These are phyloP conservation scores for Marchantia paleacea DNA, from an alignment of 225 moss, liverwort and hornwort species.

Conservation along the genomic window DNA sequence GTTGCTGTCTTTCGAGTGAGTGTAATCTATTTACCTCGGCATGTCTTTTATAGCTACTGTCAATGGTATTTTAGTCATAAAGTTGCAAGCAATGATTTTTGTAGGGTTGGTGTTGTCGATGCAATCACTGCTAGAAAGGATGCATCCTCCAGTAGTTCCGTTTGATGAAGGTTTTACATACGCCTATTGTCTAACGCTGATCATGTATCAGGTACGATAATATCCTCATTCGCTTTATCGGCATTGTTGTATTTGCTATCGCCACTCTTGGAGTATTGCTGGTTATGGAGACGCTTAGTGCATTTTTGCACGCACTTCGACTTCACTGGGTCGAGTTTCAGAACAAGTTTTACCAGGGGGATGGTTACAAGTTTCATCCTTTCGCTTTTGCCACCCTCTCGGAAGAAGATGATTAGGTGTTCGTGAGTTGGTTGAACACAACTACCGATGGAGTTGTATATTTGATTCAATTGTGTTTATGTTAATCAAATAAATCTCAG, in stretches of 20 bases:
- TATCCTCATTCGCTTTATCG: slow-evolving; percentile 53
- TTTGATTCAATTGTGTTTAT: slow-evolving; percentile 13
- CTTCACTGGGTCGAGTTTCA: slow-evolving; percentile 98
- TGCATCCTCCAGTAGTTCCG: neutral
- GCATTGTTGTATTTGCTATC: slow-evolving; percentile 66
- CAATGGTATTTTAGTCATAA: neutral
- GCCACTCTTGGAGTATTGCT: slow-evolving; percentile 82
- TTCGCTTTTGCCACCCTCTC: slow-evolving; percentile 66
- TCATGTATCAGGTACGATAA: slow-evolving; percentile 60
- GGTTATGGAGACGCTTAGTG: slow-evolving; percentile 89
- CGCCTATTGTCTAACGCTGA: neutral
- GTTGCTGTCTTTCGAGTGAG: slow-evolving; percentile 67
- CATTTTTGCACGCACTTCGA: slow-evolving; percentile 86
- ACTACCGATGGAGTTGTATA: neutral
- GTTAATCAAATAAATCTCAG: neutral
- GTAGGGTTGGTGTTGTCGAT: neutral
- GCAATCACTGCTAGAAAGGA: neutral
- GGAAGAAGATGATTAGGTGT: slow-evolving; percentile 68
- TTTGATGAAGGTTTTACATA: neutral
- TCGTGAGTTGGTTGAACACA: neutral
- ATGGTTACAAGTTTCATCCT: slow-evolving; percentile 80
- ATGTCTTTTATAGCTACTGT: neutral
- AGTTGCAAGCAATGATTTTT: neutral
- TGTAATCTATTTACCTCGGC: neutral
- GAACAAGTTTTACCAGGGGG: slow-evolving; percentile 81